Evolutionary conservation across 2,329 filamentous ascomycete species (phyloP).

Genomic region (Botrytis elliptica): DNA sequence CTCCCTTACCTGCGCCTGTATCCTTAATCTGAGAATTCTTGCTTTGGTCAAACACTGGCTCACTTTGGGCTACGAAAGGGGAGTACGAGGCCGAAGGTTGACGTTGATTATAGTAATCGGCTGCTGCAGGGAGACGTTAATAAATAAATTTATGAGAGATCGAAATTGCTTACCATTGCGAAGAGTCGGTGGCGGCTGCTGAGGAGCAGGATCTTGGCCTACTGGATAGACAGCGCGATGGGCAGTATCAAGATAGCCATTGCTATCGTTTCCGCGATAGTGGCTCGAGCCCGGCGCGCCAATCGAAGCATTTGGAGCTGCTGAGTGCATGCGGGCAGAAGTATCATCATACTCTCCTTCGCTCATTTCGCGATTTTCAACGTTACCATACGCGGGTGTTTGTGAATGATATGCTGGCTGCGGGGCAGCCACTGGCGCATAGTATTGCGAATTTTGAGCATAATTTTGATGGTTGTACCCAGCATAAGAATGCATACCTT

Average conservation of each 20-base stretch:
- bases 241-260: conserved; percentile 30
- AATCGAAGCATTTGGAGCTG: conserved; percentile 22
- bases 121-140: conserved; percentile 5
- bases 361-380: conserved; percentile 75
- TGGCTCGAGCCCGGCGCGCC: conserved; percentile 27
- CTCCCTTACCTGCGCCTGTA: background rate
- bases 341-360: conserved; percentile 63
- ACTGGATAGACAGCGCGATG: conserved; percentile 30
- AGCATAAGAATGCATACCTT: conserved; percentile 29
- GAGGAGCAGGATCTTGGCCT: conserved; percentile 27
- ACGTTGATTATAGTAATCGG: conserved; percentile 28
- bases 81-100: conserved; percentile 35
- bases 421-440: conserved; percentile 15
- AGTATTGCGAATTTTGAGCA: conserved; percentile 27
- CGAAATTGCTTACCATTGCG: conserved; percentile 27
- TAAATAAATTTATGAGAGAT: background rate
- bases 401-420: conserved; percentile 18
- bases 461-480: conserved; percentile 28
- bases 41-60: conserved; percentile 21
- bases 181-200: conserved; percentile 21
- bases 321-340: conserved; percentile 11
- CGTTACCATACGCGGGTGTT: conserved; percentile 25
- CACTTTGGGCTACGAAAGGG: conserved; percentile 30
- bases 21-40: conserved; percentile 19
- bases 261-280: conserved; percentile 37